Base-by-base conservation (phyloP, 2,329 filamentous ascomycete genomes). In the Aspergillus amoenus region DNA sequence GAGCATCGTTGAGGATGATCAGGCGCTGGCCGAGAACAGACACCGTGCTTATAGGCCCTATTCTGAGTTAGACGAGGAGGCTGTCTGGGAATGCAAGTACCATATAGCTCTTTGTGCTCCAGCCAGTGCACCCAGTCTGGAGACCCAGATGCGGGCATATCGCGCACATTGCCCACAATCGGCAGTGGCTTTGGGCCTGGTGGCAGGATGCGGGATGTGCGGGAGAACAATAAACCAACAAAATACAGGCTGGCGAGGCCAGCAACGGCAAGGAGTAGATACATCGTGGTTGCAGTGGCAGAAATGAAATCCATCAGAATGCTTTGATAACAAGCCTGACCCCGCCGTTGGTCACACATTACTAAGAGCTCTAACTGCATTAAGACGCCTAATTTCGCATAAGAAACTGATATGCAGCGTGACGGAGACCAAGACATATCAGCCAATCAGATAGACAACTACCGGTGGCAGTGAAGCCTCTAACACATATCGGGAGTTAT, bases 131-230 rank as follows among this genome's bases (percentile, higher is more conserved):
- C 58, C 64, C 69, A 77, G 51, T 79, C 78, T 8, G 69, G 71
- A 40, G 60, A 60, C 0, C 70, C 72, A 8, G 68, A 55, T 0
- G 72, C 66, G 0, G 81, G 81, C 11, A 84, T 66, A 59, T 84
- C 80, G 1, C 62, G 59, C 15, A 83, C 60, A 61, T 84, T 84
- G 4, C 82, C 82, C 4, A 84, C 30, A 0, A 84, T 13, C 0
- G 80, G 79, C 6, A 79, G 64, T 0, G 73, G 74, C 39, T 72
- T 80, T 0, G 82, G 82, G 0, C 82, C 82, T 1, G 82, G 82
- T 1, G 81, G 82, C 0, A 81, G 65, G 9, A 9, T 9, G 27
- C 9, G 27, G 27, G 27, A 11, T 30, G 27, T 9, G 27, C 27
- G 27, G 11, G 27, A 30, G 3, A 30, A 30, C 27, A 30, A 30